A percentile compares a stretch with the other conserved stretches of the same genome.
Evolutionary conservation across 2,329 filamentous ascomycete genomes (phyloP).

Genomic region (Atkinsonella texensis): DNA sequence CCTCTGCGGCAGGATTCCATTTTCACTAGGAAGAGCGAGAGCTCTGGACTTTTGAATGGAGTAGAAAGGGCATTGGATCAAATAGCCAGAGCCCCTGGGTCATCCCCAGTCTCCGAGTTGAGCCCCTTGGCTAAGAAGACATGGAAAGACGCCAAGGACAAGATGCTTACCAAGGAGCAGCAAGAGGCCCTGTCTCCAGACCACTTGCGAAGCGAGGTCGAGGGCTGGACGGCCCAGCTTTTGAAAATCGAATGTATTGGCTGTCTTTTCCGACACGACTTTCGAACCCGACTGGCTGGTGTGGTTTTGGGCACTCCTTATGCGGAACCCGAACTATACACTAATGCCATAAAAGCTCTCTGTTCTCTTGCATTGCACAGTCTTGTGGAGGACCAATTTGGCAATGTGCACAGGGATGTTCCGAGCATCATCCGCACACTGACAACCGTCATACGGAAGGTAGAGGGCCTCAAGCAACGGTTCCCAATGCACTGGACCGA

Average conservation of each 20-base stretch:
- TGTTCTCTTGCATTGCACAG: slow-evolving; percentile 59
- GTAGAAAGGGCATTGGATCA: slow-evolving; percentile 34
- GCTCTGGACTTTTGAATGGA: slow-evolving; percentile 28
- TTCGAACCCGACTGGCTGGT: slow-evolving; percentile 50
- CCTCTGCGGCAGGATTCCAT: slow-evolving; percentile 34
- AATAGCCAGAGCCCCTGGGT: slow-evolving; percentile 33
- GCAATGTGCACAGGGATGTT: slow-evolving; percentile 76
- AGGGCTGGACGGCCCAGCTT: slow-evolving; percentile 32
- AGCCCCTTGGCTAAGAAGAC: slow-evolving; percentile 39
- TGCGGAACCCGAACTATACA: slow-evolving; percentile 54
- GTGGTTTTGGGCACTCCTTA: slow-evolving; percentile 65
- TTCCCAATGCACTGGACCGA: slow-evolving; percentile 71
- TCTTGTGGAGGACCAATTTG: slow-evolving; percentile 69
- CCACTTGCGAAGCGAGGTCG: slow-evolving; percentile 36
- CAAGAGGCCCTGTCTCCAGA: slow-evolving; percentile 38
- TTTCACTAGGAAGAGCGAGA: slow-evolving; percentile 26
- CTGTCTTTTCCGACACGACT: slow-evolving; percentile 57
- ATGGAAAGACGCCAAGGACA: slow-evolving; percentile 34
- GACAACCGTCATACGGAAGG: slow-evolving; percentile 52
- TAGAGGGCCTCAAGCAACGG: slow-evolving; percentile 53
- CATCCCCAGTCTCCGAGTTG: slow-evolving; percentile 34
- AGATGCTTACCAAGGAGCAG: slow-evolving; percentile 40
- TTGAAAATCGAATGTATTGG: slow-evolving; percentile 45
- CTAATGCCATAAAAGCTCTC: slow-evolving; percentile 61
- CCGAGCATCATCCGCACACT: slow-evolving; percentile 61